Base-by-base conservation (phyloP, 306 rosid species). In the Vigna mungo region DNA sequence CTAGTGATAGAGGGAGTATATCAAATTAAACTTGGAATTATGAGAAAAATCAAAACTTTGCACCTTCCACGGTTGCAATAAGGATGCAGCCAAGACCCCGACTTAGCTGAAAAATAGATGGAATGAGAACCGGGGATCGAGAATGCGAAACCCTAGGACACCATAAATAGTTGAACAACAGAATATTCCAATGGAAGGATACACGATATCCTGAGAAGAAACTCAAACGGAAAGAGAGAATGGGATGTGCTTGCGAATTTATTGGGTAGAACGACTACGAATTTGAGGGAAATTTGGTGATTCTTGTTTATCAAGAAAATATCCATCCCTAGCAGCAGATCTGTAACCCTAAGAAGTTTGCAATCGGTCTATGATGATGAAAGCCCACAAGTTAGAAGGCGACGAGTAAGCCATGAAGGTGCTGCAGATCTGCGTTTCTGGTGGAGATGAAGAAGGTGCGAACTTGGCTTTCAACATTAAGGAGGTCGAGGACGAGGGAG, bases 361-460 rank as follows among this genome's bases (percentile, higher is more conserved):
- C 84, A 88, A 70, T 86, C 88, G 3, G 86, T 85, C 16, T 87
- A 87, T 41, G 97, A 92, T 7, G 94, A 90, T 0, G 97, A 92
- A 81, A 90, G 66, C 56, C 90, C 96, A 1, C 87, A 80, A 81
- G 61, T 81, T 20, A 80, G 89, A 83, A 81, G 88, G 78, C 89
- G 90, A 15, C 86, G 66, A 32, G 94, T 92, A 14, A 86, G 90
- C n/a, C n/a, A n/a, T n/a, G n/a, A n/a, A n/a, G n/a, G n/a, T n/a
- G n/a, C n/a, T n/a, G n/a, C n/a, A n/a, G n/a, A n/a, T n/a, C n/a
- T n/a, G n/a, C n/a, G n/a, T n/a, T n/a, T n/a, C n/a, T n/a, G n/a
- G n/a, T n/a, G n/a, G n/a, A n/a, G n/a, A n/a, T n/a, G n/a, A n/a
- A n/a, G n/a, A n/a, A n/a, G n/a, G n/a, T n/a, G n/a, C n/a, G n/a